Evolutionary conservation across 176 grass and related monocot species (phyloP), one percentile per base, ranked within the genome.

Genomic region (Oryza rufipogon): DNA sequence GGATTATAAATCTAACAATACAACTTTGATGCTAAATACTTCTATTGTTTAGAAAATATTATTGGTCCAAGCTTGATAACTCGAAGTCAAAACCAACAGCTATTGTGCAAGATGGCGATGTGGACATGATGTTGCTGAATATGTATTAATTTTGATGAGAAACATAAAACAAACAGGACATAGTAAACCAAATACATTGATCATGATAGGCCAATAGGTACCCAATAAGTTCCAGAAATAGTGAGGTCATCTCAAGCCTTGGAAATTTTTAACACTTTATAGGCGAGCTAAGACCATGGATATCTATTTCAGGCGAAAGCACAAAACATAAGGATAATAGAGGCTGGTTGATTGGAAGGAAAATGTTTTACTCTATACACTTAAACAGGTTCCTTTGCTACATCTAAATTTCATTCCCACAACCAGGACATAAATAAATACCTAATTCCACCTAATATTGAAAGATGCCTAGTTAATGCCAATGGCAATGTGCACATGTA

Each of bases 191-290:
- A 82, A 7, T 64, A 23, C 44, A 47, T n/a, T 2, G 0, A 16
- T 41, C 25, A 78, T 73, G 66, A 49, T n/a, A 76, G n/a, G 0
- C 14, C 23, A 79, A 76, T 13, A 54, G 49, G 14, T 81, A 16
- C n/a, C 16, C 17, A 38, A 71, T 54, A 58, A 20, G 1, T 58
- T 58, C 14, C 17, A 20, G 52, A 52, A 61, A 61, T 1, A 28
- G 7, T 61, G 60, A 74, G 12, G 86, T 79, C n/a, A 47, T 22
- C 23, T 15, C 64, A 85, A 85, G 10, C 15, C 28, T 30, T 82
- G 48, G 4, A 68, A 73, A 48, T 26, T 80, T 63, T 9, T 86
- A 73, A 1, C 9, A 20, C 19, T 10, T 66, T 19, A 58, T 4
- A 52, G 30, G 46, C 42, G 66, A 84, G 71, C 13, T 83, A 81